Evolutionary conservation across 1,284 basidiomycete species (phyloP), one percentile per base, ranked within the genome.

Genomic region (Crepidotus sp.): DNA sequence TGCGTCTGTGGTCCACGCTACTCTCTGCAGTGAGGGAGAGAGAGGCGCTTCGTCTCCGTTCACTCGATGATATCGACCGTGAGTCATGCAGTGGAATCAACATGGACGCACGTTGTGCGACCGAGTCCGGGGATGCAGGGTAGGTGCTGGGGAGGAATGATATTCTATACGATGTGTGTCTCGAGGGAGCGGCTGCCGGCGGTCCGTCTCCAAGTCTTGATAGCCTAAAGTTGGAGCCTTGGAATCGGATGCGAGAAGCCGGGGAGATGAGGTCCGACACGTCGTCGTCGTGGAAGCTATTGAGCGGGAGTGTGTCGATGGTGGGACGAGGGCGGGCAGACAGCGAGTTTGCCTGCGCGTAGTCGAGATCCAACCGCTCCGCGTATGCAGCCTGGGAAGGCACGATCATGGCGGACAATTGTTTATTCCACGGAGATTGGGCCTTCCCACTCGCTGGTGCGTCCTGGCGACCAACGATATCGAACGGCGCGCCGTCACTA

Each of bases 191-290:
- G 15, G 5, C 19, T 5, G 39, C n/a, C 35, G 5, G 5, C 13
- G 24, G 11, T 6, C 11, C 44, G 37, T 42, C 49, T 26, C 32
- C 46, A 2, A 51, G 30, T 37, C 46, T 42, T 14, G 49, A 51
- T 11, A 51, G 9, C 29, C 49, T 37, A 9, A 51, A 45, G 43
- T 48, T 30, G 21, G 42, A 25, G 8, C 11, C 14, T 26, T n/a
- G n/a, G n/a, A n/a, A n/a, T n/a, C 27, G 42, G 7, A 48, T 43
- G 11, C 44, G 43, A n/a, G 50, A 52, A 21, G 41, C 50, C 3
- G 46, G 50, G 4, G 50, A 52, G 31, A 52, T 38, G 24, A 52
- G 43, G 13, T 52, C 50, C 3, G 50, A 52, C 14, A 49, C 19
- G 15, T 42, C 38, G 14, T 52, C 50, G 14, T 49, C 44, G 14